A percentile compares a stretch with the other conserved stretches of the same genome.
These are phyloP conservation scores for Microsporum audouinii DNA, from an alignment of 2,329 filamentous ascomycete species.

Conservation along the genomic window DNA sequence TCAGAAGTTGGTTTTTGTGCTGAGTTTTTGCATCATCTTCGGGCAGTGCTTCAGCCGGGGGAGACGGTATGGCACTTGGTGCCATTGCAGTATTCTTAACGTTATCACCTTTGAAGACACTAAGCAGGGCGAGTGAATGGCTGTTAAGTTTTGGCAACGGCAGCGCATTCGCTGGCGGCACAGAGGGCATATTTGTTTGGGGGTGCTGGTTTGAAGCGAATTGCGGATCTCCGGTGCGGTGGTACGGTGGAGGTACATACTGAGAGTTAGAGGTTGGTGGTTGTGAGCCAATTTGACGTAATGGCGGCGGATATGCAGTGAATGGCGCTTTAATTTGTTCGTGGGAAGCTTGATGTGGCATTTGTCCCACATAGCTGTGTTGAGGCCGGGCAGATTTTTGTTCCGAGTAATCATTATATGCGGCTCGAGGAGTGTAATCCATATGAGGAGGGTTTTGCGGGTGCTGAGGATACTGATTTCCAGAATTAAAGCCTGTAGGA, in stretches of 20 bases:
- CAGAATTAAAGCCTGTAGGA: background rate
- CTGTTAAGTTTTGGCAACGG: constrained; percentile 48
- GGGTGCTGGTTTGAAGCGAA: constrained; percentile 30
- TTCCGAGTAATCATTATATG: background rate
- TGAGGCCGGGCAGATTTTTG: background rate
- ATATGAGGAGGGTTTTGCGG: background rate
- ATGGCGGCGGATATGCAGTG: background rate
- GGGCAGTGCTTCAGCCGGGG: constrained; percentile 10
- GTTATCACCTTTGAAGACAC: constrained; percentile 42
- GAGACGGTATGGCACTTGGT: constrained; percentile 15
- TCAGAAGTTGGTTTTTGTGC: constrained; percentile 30
- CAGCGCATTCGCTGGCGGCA: constrained; percentile 47
- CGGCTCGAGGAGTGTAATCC: background rate
- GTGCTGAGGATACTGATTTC: background rate
- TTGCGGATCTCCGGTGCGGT: constrained; percentile 36
- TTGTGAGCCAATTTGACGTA: background rate
- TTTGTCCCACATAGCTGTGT: background rate
- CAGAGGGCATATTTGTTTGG: constrained; percentile 24
- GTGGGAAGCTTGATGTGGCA: background rate
- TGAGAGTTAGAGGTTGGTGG: background rate
- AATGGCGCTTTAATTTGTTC: background rate
- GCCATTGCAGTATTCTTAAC: constrained; percentile 20
- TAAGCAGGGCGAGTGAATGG: constrained; percentile 47
- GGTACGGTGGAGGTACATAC: constrained; percentile 29
- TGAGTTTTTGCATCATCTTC: constrained; percentile 21